Evolutionary conservation across 192 early-diverging fungal species (phyloP), one percentile per base, ranked within the genome.

Genomic region (Coemansia sp.): DNA sequence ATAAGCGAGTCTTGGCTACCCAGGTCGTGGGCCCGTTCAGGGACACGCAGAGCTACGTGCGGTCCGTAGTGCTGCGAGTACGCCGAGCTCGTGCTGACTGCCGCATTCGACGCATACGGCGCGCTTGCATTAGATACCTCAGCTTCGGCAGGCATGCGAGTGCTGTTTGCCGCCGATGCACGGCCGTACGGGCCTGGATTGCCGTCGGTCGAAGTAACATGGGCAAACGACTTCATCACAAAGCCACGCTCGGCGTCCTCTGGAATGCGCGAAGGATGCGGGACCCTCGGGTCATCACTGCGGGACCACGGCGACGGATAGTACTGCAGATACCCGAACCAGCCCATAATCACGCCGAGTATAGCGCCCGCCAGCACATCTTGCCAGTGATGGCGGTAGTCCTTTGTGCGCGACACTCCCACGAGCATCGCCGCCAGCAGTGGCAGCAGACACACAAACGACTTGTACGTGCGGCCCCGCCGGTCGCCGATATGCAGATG

Each of bases 311-410:
- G 71, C 60, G 71, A 79, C 53, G 89, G 88, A 38, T 89, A 88
- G 71, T 88, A 91, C 65, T 88, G 87, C 60, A 75, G 75, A 64
- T 91, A 89, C 0, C 85, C 78, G 60, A 89, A 89, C 51, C 77
- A 76, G 4, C 86, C 88, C 73, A 84, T 86, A 17, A 81, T 58
- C 1, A 82, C 72, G 19, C 90, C 90, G 2, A 91, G 61, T 1
- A 81, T 37, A 3, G 74, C 82, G 54, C 88, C 91, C 10, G 83
- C 70, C 31, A 84, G 60, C 19, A 93, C 90, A 67, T 93, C 91
- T 55, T 86, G 85, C 88, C 88, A 90, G 50, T 90, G 90, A 63
- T 93, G 91, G 58, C 90, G 84, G 62, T 93, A 93, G 68, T 93
- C 89, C 48, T 72, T 75, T 0, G 85, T 85, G 36, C 91, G 84